These are phyloP conservation scores for Lolium perenne DNA, from an alignment of 176 grass and related monocot genomes.

Conservation along the genomic window DNA sequence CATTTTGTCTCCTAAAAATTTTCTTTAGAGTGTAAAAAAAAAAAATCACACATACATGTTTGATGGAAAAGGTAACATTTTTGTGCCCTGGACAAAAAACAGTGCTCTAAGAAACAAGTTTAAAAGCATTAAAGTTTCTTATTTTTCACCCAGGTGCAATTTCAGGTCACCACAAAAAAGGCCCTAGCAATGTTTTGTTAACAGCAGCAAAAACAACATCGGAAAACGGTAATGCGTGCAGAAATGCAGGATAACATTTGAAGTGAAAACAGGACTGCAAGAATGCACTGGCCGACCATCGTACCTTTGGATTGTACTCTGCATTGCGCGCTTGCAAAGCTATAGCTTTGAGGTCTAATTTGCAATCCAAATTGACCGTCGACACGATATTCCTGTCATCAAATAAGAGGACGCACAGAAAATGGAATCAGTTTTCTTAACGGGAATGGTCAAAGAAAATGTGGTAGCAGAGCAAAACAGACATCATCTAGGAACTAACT, in stretches of 20 bases:
- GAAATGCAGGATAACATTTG: not conserved
- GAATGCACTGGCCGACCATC: not conserved
- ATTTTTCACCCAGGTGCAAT: not conserved
- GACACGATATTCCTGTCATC: constrained; percentile 90
- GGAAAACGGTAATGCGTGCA: not conserved
- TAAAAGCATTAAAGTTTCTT: not conserved
- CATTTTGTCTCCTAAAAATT: too few relatives aligned
- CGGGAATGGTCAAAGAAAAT: not conserved
- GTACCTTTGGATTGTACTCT: constrained; percentile 97
- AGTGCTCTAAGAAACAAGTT: not conserved
- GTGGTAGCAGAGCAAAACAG: not conserved
- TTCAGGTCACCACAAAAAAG: not conserved
- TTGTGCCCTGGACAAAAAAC: not conserved
- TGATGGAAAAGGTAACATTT: not conserved
- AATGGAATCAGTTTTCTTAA: not conserved
- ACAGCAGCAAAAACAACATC: not conserved
- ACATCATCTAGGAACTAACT: not conserved
- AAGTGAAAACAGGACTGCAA: not conserved
- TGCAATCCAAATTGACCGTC: constrained; percentile 97
- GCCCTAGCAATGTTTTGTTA: not conserved
- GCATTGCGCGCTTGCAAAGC: constrained; percentile 96
- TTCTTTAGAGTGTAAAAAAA: too few relatives aligned
- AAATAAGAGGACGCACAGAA: not conserved
- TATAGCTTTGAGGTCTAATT: constrained; percentile 92
- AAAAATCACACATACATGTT: not conserved